These are phyloP conservation scores for Saturnispora zaruensis DNA, from an alignment of 805 yeast species.

Conservation along the genomic window DNA sequence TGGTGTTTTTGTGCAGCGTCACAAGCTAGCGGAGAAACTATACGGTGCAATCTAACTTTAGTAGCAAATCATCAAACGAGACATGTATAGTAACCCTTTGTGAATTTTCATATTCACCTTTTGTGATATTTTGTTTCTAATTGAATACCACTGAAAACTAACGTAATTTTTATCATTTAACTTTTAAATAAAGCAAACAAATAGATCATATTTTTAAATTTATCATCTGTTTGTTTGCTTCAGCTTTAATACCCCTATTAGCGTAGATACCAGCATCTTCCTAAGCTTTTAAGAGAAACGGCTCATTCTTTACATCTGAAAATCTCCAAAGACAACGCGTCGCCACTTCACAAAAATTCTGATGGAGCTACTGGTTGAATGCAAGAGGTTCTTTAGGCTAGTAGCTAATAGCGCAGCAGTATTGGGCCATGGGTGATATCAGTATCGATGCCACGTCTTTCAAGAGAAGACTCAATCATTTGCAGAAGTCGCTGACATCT, in stretches of 20 bases:
- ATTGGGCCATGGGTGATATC: constrained; percentile 44
- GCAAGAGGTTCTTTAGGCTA: neutral
- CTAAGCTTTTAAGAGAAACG: neutral
- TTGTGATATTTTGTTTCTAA: too few relatives aligned
- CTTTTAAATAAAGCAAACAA: too few relatives aligned
- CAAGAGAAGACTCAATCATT: constrained; percentile 41
- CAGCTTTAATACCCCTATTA: neutral
- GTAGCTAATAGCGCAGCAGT: neutral
- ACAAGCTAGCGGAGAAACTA: too few relatives aligned
- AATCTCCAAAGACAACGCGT: neutral
- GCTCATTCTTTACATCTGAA: neutral
- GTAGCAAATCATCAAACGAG: too few relatives aligned
- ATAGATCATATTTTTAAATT: too few relatives aligned
- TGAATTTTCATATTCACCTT: too few relatives aligned
- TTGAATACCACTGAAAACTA: too few relatives aligned
- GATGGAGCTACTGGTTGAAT: neutral
- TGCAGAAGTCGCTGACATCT: constrained; percentile 30
- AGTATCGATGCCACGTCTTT: constrained; percentile 44
- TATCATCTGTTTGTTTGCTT: neutral
- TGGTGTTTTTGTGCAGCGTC: too few relatives aligned
- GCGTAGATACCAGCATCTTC: neutral
- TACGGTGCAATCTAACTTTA: too few relatives aligned
- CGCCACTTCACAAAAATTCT: neutral
- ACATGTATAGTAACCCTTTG: too few relatives aligned
- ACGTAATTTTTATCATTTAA: too few relatives aligned